These are phyloP conservation scores for Fraxinus platypoda DNA, from an alignment of 305 asterid genomes.

Conservation along the genomic window DNA sequence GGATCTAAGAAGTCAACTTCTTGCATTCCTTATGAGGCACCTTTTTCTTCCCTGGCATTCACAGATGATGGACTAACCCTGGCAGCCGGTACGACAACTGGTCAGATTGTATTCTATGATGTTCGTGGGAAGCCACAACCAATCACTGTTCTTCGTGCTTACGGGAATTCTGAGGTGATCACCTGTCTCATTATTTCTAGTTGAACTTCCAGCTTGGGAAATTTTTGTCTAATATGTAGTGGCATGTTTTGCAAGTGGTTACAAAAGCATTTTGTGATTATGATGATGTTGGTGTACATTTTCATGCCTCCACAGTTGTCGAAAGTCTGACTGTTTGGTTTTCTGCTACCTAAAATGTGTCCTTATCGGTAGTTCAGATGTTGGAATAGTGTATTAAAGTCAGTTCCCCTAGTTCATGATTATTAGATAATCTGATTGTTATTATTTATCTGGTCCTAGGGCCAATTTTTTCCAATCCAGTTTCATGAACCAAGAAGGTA, in stretches of 20 bases:
- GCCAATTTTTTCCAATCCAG: not conserved
- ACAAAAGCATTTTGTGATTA: constrained; percentile 5
- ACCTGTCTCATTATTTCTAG: constrained; percentile 23
- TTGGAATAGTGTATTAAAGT: not conserved
- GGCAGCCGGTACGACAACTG: constrained; percentile 96
- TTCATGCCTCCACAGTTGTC: not conserved
- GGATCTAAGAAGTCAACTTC: constrained; percentile 82
- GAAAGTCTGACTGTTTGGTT: not conserved
- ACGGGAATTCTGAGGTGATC: constrained; percentile 81
- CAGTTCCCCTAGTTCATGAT: not conserved
- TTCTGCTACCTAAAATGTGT: not conserved
- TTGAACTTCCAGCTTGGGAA: constrained; percentile 23
- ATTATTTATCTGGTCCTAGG: not conserved
- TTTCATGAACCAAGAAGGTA: not conserved
- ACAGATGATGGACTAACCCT: constrained; percentile 88
- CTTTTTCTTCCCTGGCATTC: constrained; percentile 87
- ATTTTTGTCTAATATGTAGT: constrained; percentile 4
- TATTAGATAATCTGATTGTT: not conserved
- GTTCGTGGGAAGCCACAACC: constrained; percentile 97
- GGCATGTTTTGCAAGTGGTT: constrained; percentile 4
- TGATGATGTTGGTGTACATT: not conserved
- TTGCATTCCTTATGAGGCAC: constrained; percentile 86
- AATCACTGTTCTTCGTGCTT: constrained; percentile 87
- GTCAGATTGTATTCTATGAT: constrained; percentile 87
- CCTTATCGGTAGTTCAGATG: not conserved